Evolutionary conservation across 805 yeast species (phyloP).

Genomic region (Teunomyces pallodes): DNA sequence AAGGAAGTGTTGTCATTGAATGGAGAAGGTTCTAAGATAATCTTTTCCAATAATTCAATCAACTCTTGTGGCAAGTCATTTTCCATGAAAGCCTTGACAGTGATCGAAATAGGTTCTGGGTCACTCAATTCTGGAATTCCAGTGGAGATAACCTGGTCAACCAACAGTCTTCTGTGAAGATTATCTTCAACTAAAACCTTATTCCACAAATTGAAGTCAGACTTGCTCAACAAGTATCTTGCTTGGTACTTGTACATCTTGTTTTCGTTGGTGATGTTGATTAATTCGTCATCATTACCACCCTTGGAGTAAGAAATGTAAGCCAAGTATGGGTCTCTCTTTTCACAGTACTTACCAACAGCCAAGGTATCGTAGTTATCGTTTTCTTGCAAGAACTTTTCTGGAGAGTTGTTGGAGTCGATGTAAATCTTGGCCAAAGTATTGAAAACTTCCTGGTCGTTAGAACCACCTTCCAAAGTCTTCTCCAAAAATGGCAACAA

Average conservation of each 20-base stretch:
- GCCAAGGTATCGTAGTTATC: conserved; percentile 85
- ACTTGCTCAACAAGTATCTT: conserved; percentile 84
- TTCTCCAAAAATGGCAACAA: conserved; percentile 91
- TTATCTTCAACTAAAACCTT: conserved; percentile 73
- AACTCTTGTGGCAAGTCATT: conserved; percentile 90
- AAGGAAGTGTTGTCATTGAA: conserved; percentile 92
- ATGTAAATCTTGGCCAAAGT: conserved; percentile 97
- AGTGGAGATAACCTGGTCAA: conserved; percentile 92
- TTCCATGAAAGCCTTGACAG: conserved; percentile 95
- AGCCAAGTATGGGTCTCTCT: conserved; percentile 97
- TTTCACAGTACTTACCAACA: conserved; percentile 98
- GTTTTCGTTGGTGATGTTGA: conserved; percentile 92
- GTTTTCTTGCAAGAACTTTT: conserved; percentile 91
- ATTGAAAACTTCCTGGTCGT: conserved; percentile 88
- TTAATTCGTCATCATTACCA: conserved; percentile 81
- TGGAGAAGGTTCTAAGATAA: conserved; percentile 95
- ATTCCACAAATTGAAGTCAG: conserved; percentile 83
- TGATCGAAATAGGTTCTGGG: conserved; percentile 90
- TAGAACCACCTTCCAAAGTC: conserved; percentile 76
- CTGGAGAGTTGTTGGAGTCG: conserved; percentile 97
- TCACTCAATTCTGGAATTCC: conserved; percentile 93
- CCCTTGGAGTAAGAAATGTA: conserved; percentile 98
- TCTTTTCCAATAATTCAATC: conserved; percentile 92
- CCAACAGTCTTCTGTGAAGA: conserved; percentile 82
- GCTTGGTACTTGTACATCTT: conserved; percentile 99